Percentiles rank a stretch among this genome's conserved stretches.
Evolutionary conservation across 441 rosid species (phyloP).

Genomic region (Pelargonium fulgidum): DNA sequence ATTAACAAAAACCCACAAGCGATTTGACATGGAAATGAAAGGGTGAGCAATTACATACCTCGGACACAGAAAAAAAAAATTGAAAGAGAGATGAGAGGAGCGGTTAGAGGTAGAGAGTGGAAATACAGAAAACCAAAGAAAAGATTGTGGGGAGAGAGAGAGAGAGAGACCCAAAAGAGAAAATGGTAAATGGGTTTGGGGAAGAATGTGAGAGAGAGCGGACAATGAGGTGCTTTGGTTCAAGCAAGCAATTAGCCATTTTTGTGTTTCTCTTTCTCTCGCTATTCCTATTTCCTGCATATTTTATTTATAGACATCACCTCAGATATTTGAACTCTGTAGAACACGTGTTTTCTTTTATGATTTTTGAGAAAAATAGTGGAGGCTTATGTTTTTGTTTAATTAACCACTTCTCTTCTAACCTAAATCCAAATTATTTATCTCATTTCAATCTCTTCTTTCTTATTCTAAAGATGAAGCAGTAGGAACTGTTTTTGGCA

Average conservation of each 20-base stretch:
- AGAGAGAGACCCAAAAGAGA: constrained; percentile 2
- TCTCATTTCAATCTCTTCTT: no score
- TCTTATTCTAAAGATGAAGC: no score
- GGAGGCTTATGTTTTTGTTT: no score
- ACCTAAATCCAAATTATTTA: no score
- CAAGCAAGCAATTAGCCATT: not conserved
- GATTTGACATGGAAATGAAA: not conserved
- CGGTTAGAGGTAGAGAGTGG: constrained; percentile 9
- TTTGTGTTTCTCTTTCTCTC: not conserved
- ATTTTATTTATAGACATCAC: not conserved
- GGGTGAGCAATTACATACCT: constrained; percentile 7
- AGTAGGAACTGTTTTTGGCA: no score
- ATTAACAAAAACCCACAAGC: not conserved
- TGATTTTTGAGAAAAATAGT: no score
- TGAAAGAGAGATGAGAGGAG: not conserved
- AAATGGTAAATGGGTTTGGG: constrained; percentile 26
- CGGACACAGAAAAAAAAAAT: not conserved
- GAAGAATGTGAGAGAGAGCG: constrained; percentile 39
- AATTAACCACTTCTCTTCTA: no score
- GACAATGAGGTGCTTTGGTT: constrained; percentile 27
- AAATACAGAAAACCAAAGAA: not conserved
- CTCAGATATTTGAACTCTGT: no score
- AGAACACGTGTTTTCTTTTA: no score
- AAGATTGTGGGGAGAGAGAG: constrained; percentile 10
- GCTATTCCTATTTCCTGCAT: constrained; percentile 20